These are phyloP conservation scores for Cucurbita pepo DNA, from an alignment of 306 rosid genomes.

Conservation along the genomic window DNA sequence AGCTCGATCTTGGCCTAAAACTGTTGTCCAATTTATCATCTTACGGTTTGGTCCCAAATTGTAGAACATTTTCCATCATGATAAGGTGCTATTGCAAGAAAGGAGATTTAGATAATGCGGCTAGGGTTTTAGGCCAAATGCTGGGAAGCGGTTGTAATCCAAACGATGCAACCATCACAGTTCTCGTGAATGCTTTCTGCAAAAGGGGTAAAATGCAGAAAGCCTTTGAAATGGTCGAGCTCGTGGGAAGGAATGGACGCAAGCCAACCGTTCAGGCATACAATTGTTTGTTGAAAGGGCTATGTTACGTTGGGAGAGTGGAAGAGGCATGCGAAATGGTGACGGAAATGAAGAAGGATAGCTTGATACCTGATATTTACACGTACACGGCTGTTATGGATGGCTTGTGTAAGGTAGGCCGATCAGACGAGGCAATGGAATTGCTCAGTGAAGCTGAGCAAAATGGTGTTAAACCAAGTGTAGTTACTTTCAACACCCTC, in stretches of 20 bases:
- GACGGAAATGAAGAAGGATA: conserved; percentile 22
- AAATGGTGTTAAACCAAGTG: conserved; percentile 42
- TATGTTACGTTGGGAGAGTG: conserved; percentile 67
- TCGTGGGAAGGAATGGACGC: conserved; percentile 25
- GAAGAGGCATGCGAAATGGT: conserved; percentile 67
- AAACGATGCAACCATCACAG: conserved; percentile 27
- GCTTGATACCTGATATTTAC: conserved; percentile 38
- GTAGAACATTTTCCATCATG: conserved; percentile 37
- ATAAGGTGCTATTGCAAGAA: conserved; percentile 44
- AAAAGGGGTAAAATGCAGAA: conserved; percentile 48
- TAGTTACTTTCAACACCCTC: conserved; percentile 44
- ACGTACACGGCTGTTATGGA: conserved; percentile 58
- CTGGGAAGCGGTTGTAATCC: conserved; percentile 40
- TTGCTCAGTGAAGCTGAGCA: conserved; percentile 48
- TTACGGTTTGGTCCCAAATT: conserved; percentile 32
- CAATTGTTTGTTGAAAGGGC: conserved; percentile 70
- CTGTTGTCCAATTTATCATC: conserved; percentile 21
- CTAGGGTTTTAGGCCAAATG: conserved; percentile 19
- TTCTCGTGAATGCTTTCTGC: conserved; percentile 41
- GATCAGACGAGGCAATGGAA: conserved; percentile 56
- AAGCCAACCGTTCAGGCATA: conserved; percentile 30
- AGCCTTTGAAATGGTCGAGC: conserved; percentile 46
- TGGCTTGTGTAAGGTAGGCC: conserved; percentile 76
- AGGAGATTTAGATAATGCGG: conserved; percentile 40
- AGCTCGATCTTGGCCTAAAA: conserved; percentile 21